Evolutionary conservation across 1,284 basidiomycete genomes (phyloP), one percentile per base, ranked within the genome.

Genomic region (Boletus sp.): DNA sequence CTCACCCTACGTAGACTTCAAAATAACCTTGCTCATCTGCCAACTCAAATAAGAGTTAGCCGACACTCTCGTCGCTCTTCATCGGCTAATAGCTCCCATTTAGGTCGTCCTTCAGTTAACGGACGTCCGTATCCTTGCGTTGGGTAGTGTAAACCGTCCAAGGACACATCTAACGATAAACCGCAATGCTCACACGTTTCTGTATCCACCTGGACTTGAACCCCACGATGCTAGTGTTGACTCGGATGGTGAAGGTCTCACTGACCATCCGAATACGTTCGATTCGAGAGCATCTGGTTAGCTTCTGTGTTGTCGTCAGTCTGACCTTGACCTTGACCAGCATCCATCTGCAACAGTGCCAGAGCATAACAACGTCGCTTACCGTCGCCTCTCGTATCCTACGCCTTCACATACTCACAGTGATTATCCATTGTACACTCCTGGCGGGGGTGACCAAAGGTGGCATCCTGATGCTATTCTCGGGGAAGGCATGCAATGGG

Each of bases 351-450:
- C 9, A 44, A 29, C n/a, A 60, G 47, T 39, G 4, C 38, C 34
- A 22, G 38, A 29, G 34, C n/a, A 40, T 27, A 29, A 27, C 14
- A 35, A 40, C 34, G 10, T 34, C 20, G 53, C 60, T 35, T 76
- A 79, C 56, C 60, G 66, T 44, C 73, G 69, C 17, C 64, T 86
- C 46, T 72, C 65, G 14, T 70, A 76, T 50, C 87, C 87, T 8
- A 62, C 74, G 19, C 85, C 88, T 27, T 70, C 76, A 8, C 54
- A 54, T 19, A 71, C 69, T 2, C 77, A 86, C 61, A 58, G 62
- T 9, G 77, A 82, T 42, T 90, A 88, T 65, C 88, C 88, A 7
- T 81, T 82, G 57, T 81, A 77, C 58, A 88, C 87, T 6, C 74
- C 80, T 0, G 80, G 84, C 1, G 84, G 81, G 8, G 70, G 70